These are phyloP conservation scores for Infundibulicybe gibba DNA, from an alignment of 768 basidiomycete species.

Conservation along the genomic window DNA sequence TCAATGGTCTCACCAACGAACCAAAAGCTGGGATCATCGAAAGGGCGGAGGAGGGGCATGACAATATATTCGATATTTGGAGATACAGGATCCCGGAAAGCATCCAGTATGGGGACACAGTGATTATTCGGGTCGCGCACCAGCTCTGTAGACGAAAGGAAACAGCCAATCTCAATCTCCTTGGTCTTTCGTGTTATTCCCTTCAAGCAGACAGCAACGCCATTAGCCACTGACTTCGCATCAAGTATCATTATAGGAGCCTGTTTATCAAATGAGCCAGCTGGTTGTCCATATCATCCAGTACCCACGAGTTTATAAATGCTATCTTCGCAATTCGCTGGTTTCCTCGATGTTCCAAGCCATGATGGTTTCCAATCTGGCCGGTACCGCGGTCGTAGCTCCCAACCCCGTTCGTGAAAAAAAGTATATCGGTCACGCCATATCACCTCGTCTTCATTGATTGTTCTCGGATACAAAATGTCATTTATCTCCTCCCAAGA, in stretches of 20 bases:
- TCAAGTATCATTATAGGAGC: constrained; percentile 7
- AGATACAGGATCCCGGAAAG: constrained; percentile 9
- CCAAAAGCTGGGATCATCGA: constrained; percentile 27
- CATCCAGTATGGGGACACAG: constrained; percentile 14
- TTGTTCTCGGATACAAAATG: not conserved
- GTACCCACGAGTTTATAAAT: not conserved
- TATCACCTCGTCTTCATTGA: constrained; percentile 9
- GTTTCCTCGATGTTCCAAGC: constrained; percentile 9
- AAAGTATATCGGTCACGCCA: constrained; percentile 21
- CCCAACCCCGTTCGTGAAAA: constrained; percentile 18
- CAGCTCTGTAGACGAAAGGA: constrained; percentile 7
- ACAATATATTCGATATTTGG: constrained; percentile 15
- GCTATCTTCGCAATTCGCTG: constrained; percentile 3
- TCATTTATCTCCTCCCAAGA: not conserved
- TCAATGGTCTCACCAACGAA: constrained; percentile 23
- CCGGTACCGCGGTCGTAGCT: constrained; percentile 22
- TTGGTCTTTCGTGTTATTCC: constrained; percentile 5
- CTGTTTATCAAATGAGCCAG: not conserved
- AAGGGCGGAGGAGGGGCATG: constrained; percentile 33
- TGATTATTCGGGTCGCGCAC: constrained; percentile 7
- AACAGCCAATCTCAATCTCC: constrained; percentile 6
- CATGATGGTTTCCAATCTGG: constrained; percentile 27
- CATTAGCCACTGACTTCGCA: constrained; percentile 2
- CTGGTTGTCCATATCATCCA: not conserved
- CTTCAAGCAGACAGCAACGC: constrained; percentile 6